Evolutionary conservation across 331 rosid species (phyloP).

Genomic region (Acacia pycnantha): DNA sequence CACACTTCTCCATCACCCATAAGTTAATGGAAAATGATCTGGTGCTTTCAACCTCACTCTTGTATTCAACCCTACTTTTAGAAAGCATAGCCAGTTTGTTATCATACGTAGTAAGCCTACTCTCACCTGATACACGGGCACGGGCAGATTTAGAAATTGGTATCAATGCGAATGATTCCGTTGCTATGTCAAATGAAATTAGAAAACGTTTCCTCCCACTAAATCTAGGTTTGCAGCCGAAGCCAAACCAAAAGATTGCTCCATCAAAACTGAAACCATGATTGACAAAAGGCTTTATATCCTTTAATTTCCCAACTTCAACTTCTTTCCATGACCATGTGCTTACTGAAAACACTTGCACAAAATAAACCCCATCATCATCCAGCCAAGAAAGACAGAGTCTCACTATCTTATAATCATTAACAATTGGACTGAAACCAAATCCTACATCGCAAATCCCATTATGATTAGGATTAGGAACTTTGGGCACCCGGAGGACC

Average conservation of each 20-base stretch:
- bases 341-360: background rate
- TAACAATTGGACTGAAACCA: too few relatives aligned
- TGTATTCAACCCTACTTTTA: too few relatives aligned
- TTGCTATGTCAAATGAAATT: too few relatives aligned
- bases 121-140: too few relatives aligned
- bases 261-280: background rate
- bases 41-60: too few relatives aligned
- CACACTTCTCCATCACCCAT: too few relatives aligned
- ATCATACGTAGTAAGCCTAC: too few relatives aligned
- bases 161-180: background rate
- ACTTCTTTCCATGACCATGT: background rate
- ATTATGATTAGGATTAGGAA: too few relatives aligned
- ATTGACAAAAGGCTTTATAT: background rate
- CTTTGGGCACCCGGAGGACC: background rate
- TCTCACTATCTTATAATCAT: background rate
- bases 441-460: background rate
- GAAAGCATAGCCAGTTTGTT: too few relatives aligned
- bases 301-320: background rate
- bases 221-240: background rate
- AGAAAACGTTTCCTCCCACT: too few relatives aligned
- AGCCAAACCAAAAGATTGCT: background rate
- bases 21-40: too few relatives aligned
- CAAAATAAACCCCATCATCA: background rate
- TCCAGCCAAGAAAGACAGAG: background rate
- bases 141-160: background rate